Percentiles rank a stretch among this genome's conserved stretches.
Conservation (phyloP, 176 grass and related monocot species). For the Lolium rigidum region DNA sequence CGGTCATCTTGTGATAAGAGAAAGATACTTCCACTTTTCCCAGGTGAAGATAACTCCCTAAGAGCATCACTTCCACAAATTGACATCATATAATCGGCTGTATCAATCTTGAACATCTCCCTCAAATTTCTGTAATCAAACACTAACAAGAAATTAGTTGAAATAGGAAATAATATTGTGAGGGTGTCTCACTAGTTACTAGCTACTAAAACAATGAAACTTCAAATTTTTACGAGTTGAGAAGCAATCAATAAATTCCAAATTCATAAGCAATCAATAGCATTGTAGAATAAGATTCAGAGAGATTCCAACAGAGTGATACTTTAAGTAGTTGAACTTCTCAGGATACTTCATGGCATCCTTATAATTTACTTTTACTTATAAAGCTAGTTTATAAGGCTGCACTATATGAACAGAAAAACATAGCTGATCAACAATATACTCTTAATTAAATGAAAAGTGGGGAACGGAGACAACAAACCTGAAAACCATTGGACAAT, state of each 20-base stretch:
- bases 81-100: slow-evolving; percentile 99
- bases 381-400: neutral
- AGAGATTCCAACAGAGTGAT: neutral
- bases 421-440: neutral
- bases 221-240: neutral
- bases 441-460: neutral
- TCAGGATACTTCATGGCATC: neutral
- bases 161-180: neutral
- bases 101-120: slow-evolving; percentile 99
- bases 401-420: neutral
- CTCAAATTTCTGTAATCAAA: slow-evolving; percentile 74
- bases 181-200: neutral
- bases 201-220: neutral
- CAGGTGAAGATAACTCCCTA: slow-evolving; percentile 92
- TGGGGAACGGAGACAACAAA: slow-evolving; percentile 32
- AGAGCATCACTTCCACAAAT: slow-evolving; percentile 91
- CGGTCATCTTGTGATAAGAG: slow-evolving; percentile 96
- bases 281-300: neutral
- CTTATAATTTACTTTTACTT: neutral
- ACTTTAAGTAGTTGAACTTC: neutral
- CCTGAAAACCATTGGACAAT: slow-evolving; percentile 99
- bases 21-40: slow-evolving; percentile 99
- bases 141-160: slow-evolving; percentile 19
- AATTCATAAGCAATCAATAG: neutral
- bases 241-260: neutral